Base-by-base conservation (phyloP, 2,329 filamentous ascomycete genomes). In the Arthroderma uncinatum region DNA sequence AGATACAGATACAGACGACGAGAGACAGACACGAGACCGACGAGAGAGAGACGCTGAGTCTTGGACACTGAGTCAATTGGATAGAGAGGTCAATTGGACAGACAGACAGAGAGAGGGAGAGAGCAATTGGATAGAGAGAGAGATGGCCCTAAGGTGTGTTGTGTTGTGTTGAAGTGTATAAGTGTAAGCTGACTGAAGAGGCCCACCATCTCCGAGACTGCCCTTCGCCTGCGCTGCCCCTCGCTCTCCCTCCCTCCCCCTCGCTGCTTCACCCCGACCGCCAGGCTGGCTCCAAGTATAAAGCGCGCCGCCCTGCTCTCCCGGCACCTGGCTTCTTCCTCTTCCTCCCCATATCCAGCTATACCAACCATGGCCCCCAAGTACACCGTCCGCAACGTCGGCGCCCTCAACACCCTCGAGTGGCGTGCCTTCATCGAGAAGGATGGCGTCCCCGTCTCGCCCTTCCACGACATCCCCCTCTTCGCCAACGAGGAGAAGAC, bases 351-450 rank as follows among this genome's bases (percentile, higher is more conserved):
- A 54, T 61, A 67, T 23, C 58, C 62, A 56, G 63, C 58, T 55
- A 57, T 42, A 37, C 58, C 66, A 66, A 69, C 60, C 61, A 68
- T 71, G 74, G 63, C 72, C 28, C n/a, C n/a, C n/a, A n/a, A n/a
- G n/a, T 98, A 89, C 80, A 80, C 79, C 70, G 76, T 87, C 72
- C 87, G 91, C 79, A 96, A 94, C 82, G 80, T 95, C 71, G 93
- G 81, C 68, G 84, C 88, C 69, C 83, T 89, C 69, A 86, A 96
- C 82, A 97, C 93, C 67, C 81, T 95, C 73, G 91, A 97, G 80
- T 90, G 95, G 83, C 89, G 93, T 72, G 85, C 96, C 77, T 98
- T 86, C 83, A 84, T 97, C 72, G 92, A 98, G 82, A 91, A 95
- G 81, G 89, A 97, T 87, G 93, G 92, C 78, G 79, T 87, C 64